Evolutionary conservation across 176 grass and related monocot species (phyloP).

Genomic region (Coix lacrymajobi): DNA sequence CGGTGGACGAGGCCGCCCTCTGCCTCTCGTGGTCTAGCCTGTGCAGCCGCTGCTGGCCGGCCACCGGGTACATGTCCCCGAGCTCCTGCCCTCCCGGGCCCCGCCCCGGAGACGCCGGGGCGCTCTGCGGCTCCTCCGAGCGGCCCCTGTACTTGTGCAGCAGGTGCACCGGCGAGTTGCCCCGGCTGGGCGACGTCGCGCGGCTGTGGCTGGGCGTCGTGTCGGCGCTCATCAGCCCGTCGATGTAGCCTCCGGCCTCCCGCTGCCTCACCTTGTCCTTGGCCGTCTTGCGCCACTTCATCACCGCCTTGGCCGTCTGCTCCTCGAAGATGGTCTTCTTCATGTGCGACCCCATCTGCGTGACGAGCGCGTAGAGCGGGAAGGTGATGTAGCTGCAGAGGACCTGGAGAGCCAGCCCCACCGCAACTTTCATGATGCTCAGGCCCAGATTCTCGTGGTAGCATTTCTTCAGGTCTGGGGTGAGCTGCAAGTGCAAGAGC

Average conservation of each 20-base stretch:
- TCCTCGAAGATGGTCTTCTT: constrained; percentile 91
- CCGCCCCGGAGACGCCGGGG: constrained; percentile 22
- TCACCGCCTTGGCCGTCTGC: constrained; percentile 70
- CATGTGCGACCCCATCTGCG: constrained; percentile 96
- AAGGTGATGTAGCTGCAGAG: constrained; percentile 98
- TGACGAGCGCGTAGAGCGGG: constrained; percentile 81
- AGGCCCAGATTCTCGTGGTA: constrained; percentile 31
- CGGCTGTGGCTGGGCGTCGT: constrained; percentile 25
- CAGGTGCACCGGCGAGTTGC: constrained; percentile 44
- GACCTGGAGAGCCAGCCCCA: constrained; percentile 56
- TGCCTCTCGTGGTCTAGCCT: not conserved
- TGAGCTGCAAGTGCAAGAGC: constrained; percentile 21
- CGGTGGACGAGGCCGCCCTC: not conserved
- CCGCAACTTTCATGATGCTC: constrained; percentile 44
- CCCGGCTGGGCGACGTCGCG: constrained; percentile 12
- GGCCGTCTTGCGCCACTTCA: constrained; percentile 56
- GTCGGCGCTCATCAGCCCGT: constrained; percentile 15
- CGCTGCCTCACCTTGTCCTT: constrained; percentile 45
- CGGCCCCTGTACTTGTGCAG: constrained; percentile 33
- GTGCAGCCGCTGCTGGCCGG: not conserved
- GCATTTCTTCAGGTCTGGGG: constrained; percentile 51
- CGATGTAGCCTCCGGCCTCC: constrained; percentile 1
- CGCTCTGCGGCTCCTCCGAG: constrained; percentile 23
- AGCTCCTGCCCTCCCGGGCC: not conserved
- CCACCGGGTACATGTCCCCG: constrained; percentile 29